Conservation (phyloP, 2,329 filamentous ascomycete genomes). For the Talaromyces sp. region DNA sequence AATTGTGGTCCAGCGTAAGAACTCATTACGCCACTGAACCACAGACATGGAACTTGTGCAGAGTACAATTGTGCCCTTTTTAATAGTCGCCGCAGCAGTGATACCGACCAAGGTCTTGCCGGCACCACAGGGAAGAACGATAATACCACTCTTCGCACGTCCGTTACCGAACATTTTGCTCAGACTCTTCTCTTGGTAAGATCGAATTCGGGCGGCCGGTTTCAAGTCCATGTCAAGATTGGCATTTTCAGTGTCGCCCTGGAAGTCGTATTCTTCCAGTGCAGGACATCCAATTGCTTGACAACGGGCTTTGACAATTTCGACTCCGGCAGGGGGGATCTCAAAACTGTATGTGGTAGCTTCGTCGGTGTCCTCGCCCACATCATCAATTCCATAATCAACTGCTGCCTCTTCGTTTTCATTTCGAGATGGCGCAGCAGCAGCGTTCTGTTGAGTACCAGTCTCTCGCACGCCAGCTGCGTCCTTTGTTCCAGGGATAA, state of each 20-base stretch:
- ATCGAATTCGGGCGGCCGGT: constrained; percentile 38
- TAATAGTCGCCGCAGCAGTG: constrained; percentile 95
- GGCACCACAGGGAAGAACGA: constrained; percentile 92
- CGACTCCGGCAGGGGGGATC: constrained; percentile 79
- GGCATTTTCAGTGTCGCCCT: constrained; percentile 84
- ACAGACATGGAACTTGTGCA: constrained; percentile 98
- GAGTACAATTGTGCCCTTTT: constrained; percentile 92
- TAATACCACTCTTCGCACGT: constrained; percentile 94
- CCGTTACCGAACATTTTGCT: constrained; percentile 99
- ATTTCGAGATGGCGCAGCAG: constrained; percentile 44
- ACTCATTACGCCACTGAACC: constrained; percentile 94
- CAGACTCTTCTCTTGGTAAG: constrained; percentile 92
- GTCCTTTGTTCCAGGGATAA: constrained; percentile 93
- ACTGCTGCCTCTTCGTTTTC: constrained; percentile 63
- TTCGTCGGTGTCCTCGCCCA: constrained; percentile 74
- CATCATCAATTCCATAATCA: constrained; percentile 68
- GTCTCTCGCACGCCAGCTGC: constrained; percentile 85
- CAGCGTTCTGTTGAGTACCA: constrained; percentile 39
- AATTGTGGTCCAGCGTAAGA: constrained; percentile 99
- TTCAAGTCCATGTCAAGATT: constrained; percentile 94
- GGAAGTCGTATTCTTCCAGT: constrained; percentile 95
- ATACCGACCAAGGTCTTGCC: constrained; percentile 98
- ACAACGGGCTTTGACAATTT: constrained; percentile 86
- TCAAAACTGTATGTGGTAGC: constrained; percentile 93
- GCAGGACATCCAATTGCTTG: constrained; percentile 83